Evolutionary conservation across 805 yeast genomes (phyloP).

Genomic region (Huiozyma sinensis): DNA sequence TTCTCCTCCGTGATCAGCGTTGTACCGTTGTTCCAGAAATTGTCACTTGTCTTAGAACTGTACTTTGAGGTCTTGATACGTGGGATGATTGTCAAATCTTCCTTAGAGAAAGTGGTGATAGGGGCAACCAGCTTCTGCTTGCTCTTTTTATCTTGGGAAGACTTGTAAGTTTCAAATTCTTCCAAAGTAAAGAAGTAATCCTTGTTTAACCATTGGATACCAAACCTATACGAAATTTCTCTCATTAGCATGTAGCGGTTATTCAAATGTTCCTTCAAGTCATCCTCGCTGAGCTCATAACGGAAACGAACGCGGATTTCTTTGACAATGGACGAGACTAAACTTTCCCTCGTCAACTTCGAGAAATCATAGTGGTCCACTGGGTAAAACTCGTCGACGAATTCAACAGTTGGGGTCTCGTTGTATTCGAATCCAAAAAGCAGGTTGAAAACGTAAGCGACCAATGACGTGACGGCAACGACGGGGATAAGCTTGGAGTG

Average conservation of each 20-base stretch:
- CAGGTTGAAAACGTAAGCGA: constrained; percentile 63
- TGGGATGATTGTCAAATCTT: constrained; percentile 68
- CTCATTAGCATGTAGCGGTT: constrained; percentile 43
- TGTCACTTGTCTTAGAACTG: constrained; percentile 59
- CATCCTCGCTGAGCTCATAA: constrained; percentile 39
- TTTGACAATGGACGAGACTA: constrained; percentile 34
- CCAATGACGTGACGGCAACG: constrained; percentile 45
- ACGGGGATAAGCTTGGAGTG: constrained; percentile 38
- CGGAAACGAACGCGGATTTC: constrained; percentile 60
- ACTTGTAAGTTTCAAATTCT: constrained; percentile 23
- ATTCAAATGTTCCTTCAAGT: constrained; percentile 32
- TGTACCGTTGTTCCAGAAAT: constrained; percentile 59
- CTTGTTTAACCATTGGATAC: constrained; percentile 68
- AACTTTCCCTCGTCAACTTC: constrained; percentile 35
- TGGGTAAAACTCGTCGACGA: constrained; percentile 39
- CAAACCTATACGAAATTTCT: constrained; percentile 65
- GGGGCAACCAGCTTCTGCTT: constrained; percentile 24
- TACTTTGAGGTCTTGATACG: constrained; percentile 61
- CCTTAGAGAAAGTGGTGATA: constrained; percentile 39
- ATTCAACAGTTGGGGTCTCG: constrained; percentile 29
- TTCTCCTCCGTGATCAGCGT: constrained; percentile 24
- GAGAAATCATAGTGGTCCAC: constrained; percentile 33
- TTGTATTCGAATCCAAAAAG: constrained; percentile 46
- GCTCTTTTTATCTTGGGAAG: constrained; percentile 28
- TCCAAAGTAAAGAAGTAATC: constrained; percentile 34